Conservation (phyloP, 139 green algal genomes). For the Volvox africanus region DNA sequence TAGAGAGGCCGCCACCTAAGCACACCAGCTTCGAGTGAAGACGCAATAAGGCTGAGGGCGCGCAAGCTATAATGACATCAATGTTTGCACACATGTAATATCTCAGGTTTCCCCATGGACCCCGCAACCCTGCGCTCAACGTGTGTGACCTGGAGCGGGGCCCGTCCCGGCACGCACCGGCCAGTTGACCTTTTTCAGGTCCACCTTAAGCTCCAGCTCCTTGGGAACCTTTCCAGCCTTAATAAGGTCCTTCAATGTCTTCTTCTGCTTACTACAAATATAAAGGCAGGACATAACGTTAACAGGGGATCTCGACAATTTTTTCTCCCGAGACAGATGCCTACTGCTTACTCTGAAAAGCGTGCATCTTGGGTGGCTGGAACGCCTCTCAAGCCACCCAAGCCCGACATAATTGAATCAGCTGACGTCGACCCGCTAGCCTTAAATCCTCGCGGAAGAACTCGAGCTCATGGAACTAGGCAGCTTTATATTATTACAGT, state of each 20-base stretch:
- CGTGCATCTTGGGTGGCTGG: slow-evolving; percentile 79
- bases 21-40: no score
- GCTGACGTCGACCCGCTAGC: not conserved
- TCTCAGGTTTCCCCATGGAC: no score
- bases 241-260: slow-evolving; percentile 80
- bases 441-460: not conserved
- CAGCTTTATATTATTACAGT: not conserved
- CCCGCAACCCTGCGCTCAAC: no score
- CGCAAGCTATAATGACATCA: no score
- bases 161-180: slow-evolving; percentile 44
- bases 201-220: slow-evolving; percentile 85
- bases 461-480: not conserved
- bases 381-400: slow-evolving; percentile 69
- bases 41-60: no score
- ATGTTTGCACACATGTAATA: no score
- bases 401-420: not conserved
- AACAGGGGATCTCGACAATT: not conserved
- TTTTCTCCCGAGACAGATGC: not conserved
- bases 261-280: slow-evolving; percentile 77
- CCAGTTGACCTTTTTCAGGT: slow-evolving; percentile 89
- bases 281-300: not conserved
- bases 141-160: no score
- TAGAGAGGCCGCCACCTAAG: no score
- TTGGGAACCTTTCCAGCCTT: slow-evolving; percentile 83
- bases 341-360: slow-evolving; percentile 73